phyloP scores from a whole-genome alignment of 371 early-diverging fungal species.

The Mortierella sp. region DNA sequence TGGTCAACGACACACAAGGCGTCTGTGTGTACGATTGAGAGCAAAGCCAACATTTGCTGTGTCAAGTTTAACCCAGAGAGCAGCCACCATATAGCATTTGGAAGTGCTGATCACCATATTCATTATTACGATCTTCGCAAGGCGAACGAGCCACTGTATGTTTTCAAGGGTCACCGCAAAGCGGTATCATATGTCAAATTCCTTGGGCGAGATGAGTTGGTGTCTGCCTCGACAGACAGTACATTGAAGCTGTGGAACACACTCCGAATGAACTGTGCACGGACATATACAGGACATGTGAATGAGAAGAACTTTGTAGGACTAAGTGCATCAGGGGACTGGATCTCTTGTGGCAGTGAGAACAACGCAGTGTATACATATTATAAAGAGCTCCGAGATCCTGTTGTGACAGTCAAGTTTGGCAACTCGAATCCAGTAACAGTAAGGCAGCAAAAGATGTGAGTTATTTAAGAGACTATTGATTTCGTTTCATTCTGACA shows the following conservation, averaged over 20 bases:
- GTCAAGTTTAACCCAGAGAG: constrained; percentile 89
- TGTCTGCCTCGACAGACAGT: constrained; percentile 93
- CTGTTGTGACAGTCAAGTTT: constrained; percentile 81
- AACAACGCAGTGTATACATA: constrained; percentile 89
- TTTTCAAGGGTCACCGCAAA: constrained; percentile 87
- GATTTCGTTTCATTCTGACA: constrained; percentile 5
- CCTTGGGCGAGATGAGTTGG: constrained; percentile 73
- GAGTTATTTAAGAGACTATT: background rate
- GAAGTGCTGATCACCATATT: constrained; percentile 92
- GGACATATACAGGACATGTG: constrained; percentile 85
- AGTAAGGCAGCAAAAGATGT: constrained; percentile 57
- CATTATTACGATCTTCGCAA: constrained; percentile 90
- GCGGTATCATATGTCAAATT: constrained; percentile 95
- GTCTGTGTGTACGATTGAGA: constrained; percentile 82
- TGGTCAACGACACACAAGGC: constrained; percentile 82
- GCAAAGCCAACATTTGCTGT: constrained; percentile 91
- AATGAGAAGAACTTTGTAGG: constrained; percentile 98
- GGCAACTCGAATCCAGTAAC: constrained; percentile 73
- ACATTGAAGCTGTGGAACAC: constrained; percentile 89
- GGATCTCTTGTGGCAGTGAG: constrained; percentile 94
- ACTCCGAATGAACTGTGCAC: constrained; percentile 62
- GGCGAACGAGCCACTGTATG: constrained; percentile 70
- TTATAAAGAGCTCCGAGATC: constrained; percentile 75
- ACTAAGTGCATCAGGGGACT: constrained; percentile 79
- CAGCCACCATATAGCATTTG: constrained; percentile 83